These are phyloP conservation scores for Ballota nigra DNA, from an alignment of 257 asterid genomes.

Conservation along the genomic window DNA sequence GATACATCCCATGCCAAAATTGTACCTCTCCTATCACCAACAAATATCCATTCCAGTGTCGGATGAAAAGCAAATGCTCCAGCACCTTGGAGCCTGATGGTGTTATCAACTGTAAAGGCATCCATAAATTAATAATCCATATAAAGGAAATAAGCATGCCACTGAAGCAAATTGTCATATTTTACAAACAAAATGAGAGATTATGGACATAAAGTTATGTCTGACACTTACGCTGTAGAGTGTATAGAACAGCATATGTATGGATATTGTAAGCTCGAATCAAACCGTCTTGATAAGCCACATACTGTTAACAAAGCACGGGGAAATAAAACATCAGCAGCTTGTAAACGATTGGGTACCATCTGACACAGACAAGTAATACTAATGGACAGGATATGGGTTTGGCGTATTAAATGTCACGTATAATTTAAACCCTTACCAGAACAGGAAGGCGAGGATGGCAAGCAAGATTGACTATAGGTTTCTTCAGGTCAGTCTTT, in stretches of 20 bases:
- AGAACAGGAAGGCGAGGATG: constrained; percentile 98
- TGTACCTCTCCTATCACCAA: constrained; percentile 98
- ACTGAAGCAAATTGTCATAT: constrained; percentile 15
- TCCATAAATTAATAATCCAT: constrained; percentile 21
- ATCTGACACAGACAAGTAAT: constrained; percentile 8
- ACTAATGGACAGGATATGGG: background rate
- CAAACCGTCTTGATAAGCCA: constrained; percentile 97
- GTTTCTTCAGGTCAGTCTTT: constrained; percentile 99
- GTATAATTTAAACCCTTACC: constrained; percentile 47
- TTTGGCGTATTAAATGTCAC: constrained; percentile 13
- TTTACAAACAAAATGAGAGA: constrained; percentile 11
- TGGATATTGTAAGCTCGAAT: constrained; percentile 94
- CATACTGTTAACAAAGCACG: constrained; percentile 65
- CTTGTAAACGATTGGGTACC: constrained; percentile 11
- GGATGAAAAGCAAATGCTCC: constrained; percentile 99
- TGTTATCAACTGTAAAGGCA: constrained; percentile 82
- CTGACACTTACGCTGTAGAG: constrained; percentile 81
- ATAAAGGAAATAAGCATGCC: constrained; percentile 1
- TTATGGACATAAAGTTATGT: constrained; percentile 13
- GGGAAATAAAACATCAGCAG: constrained; percentile 29
- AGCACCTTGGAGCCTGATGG: constrained; percentile 93
- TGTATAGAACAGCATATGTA: constrained; percentile 91
- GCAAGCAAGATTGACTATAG: constrained; percentile 95
- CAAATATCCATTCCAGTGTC: constrained; percentile 92
- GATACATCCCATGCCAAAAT: constrained; percentile 99